A percentile compares a stretch with the other conserved stretches of the same genome.
These are phyloP conservation scores for Tubosaeta brunneosetosa DNA, from an alignment of 768 basidiomycete species.

Conservation along the genomic window DNA sequence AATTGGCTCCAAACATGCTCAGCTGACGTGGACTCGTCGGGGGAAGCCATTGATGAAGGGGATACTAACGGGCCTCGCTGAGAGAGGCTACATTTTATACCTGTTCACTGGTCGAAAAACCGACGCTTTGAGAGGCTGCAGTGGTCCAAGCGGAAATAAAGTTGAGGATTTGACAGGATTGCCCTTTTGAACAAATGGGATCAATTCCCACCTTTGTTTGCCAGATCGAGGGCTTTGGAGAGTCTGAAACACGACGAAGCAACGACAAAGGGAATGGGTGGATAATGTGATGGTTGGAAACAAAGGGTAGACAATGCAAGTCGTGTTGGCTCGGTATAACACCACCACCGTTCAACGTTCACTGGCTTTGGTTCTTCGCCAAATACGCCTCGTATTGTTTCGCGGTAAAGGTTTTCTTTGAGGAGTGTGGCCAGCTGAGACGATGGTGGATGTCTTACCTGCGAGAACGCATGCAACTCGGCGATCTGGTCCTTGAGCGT, in stretches of 20 bases:
- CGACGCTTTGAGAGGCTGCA: neutral
- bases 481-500: constrained; percentile 68
- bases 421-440: neutral
- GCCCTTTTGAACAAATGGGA: neutral
- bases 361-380: constrained; percentile 25
- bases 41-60: constrained; percentile 8
- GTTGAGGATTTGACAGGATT: neutral
- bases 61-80: neutral
- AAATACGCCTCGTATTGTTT: constrained; percentile 55
- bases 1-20: neutral
- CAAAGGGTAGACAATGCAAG: constrained; percentile 1
- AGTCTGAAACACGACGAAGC: constrained; percentile 1
- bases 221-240: neutral
- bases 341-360: constrained; percentile 1
- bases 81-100: constrained; percentile 2
- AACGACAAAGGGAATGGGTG: neutral
- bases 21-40: neutral
- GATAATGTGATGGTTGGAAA: constrained; percentile 3
- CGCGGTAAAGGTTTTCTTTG: constrained; percentile 69
- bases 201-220: neutral
- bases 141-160: constrained; percentile 7
- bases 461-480: constrained; percentile 84
- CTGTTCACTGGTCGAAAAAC: neutral
- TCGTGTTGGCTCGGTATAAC: neutral
- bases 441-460: constrained; percentile 43